Conservation (phyloP, 2,329 filamentous ascomycete species). For the Cercospora citrullina region DNA sequence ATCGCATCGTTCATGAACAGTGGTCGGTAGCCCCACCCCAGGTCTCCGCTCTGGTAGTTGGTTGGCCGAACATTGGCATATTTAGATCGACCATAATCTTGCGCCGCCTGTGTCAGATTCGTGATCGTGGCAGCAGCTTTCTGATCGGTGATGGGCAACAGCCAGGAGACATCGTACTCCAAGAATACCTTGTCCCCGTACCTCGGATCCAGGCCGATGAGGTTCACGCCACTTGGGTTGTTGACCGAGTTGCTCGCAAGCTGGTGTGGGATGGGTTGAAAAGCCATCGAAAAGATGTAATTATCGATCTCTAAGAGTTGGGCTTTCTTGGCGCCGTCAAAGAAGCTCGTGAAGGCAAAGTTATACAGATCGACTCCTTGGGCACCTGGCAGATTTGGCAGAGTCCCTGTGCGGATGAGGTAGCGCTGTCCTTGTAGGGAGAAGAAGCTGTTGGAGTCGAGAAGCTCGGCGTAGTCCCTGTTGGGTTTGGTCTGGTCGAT, state of each 20-base stretch:
- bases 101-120: constrained; percentile 23
- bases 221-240: constrained; percentile 26
- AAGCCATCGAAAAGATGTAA: constrained; percentile 24
- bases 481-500: constrained; percentile 21
- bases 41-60: constrained; percentile 26
- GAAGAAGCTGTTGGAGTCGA: constrained; percentile 25
- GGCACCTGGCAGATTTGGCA: constrained; percentile 35
- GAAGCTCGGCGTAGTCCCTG: constrained; percentile 22
- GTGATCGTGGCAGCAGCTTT: constrained; percentile 22
- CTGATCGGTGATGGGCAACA: constrained; percentile 17
- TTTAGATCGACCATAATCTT: constrained; percentile 24
- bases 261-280: constrained; percentile 27
- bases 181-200: constrained; percentile 28
- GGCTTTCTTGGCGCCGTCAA: constrained; percentile 13
- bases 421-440: constrained; percentile 39
- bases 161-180: constrained; percentile 31
- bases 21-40: constrained; percentile 24
- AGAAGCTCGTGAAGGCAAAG: constrained; percentile 25
- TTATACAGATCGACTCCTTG: constrained; percentile 25
- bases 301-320: constrained; percentile 20
- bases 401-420: constrained; percentile 44
- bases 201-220: constrained; percentile 23
- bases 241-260: constrained; percentile 22
- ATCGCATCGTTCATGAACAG: constrained; percentile 34
- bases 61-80: constrained; percentile 26